A percentile compares a stretch with the other conserved stretches of the same genome.
phyloP scores from a whole-genome alignment of 192 early-diverging fungal genomes.

The Backusella tarrabulga region DNA sequence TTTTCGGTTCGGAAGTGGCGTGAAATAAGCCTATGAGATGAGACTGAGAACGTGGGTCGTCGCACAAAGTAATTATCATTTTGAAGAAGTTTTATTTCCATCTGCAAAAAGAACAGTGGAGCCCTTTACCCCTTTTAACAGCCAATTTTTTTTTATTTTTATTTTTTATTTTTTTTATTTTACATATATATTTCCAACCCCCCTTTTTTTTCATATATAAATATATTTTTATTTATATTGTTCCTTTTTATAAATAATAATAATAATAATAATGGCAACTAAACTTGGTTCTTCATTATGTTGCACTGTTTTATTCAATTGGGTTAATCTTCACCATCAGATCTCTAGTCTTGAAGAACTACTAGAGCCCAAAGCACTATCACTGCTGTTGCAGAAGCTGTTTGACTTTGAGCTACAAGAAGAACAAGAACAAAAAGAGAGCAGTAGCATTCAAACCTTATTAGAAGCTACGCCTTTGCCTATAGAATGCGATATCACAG shows the following conservation, averaged over 20 bases:
- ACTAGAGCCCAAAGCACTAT: not conserved
- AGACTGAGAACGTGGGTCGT: not conserved
- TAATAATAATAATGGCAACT: not conserved
- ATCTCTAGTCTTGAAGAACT: slow-evolving; percentile 1
- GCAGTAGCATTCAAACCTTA: not conserved
- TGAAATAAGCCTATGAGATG: not conserved
- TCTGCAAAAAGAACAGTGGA: not conserved
- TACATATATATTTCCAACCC: not conserved
- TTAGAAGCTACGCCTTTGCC: not conserved
- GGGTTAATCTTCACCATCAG: not conserved
- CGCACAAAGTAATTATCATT: not conserved
- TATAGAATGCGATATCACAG: not conserved
- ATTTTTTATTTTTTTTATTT: not conserved
- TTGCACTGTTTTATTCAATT: slow-evolving; percentile 1
- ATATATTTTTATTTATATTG: not conserved
- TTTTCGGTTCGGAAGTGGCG: not conserved
- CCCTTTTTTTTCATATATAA: not conserved
- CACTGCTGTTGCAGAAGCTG: not conserved
- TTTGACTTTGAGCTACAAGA: not conserved
- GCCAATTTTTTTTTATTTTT: not conserved
- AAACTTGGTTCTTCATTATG: not conserved
- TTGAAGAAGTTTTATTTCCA: not conserved
- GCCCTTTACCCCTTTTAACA: not conserved
- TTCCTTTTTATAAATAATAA: not conserved
- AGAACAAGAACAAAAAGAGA: not conserved